phyloP scores from a whole-genome alignment of 352 stramenopile genomes.

The Globisporangium viniferum region DNA sequence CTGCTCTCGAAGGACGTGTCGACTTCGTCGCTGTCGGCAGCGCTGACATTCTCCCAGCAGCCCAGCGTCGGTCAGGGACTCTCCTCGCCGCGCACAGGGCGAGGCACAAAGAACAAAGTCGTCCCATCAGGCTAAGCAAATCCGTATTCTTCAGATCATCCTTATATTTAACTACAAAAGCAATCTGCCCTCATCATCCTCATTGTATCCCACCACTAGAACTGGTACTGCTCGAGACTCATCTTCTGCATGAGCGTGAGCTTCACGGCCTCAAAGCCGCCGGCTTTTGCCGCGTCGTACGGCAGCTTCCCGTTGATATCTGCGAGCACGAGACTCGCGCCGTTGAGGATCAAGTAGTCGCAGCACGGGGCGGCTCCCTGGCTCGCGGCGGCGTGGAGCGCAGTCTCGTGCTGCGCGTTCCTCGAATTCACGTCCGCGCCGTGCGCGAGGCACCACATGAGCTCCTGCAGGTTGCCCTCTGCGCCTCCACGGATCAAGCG shows the following conservation, averaged over 20 bases:
- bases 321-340: constrained; percentile 52
- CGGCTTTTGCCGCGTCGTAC: constrained; percentile 55
- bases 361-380: constrained; percentile 43
- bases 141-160: constrained; percentile 13
- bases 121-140: constrained; percentile 34
- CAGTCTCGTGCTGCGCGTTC: constrained; percentile 49
- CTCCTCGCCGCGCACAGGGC: constrained; percentile 22
- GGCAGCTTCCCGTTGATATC: constrained; percentile 51
- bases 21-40: constrained; percentile 18
- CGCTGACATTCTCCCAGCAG: constrained; percentile 12
- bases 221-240: constrained; percentile 62
- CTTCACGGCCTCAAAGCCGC: constrained; percentile 62
- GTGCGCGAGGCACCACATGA: constrained; percentile 82
- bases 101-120: constrained; percentile 29
- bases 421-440: constrained; percentile 73
- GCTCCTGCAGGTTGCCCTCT: constrained; percentile 36
- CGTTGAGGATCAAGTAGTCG: constrained; percentile 81
- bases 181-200: neutral
- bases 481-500: constrained; percentile 47
- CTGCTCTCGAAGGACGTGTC: constrained; percentile 20
- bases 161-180: constrained; percentile 11
- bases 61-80: constrained; percentile 2
- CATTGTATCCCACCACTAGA: constrained; percentile 18
- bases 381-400: constrained; percentile 51
- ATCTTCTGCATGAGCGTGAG: constrained; percentile 70